A percentile compares a stretch with the other conserved stretches of the same genome.
phyloP scores from a whole-genome alignment of 306 rosid genomes.

The Calophaca sinica region DNA sequence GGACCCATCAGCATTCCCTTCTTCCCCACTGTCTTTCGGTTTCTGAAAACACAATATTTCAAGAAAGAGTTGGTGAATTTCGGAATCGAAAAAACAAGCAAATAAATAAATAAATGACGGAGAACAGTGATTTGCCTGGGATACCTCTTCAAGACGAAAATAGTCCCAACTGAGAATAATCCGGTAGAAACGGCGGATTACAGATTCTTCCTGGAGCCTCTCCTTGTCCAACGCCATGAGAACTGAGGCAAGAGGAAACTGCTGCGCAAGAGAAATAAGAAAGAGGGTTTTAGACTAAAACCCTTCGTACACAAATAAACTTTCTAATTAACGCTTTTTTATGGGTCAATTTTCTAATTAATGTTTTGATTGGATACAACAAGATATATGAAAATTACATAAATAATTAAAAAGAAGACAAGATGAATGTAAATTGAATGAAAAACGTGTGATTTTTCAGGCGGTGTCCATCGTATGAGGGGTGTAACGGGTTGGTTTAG shows the following conservation, averaged over 20 bases:
- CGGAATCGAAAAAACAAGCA: background rate
- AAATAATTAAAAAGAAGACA: too few species aligned
- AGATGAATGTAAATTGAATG: too few species aligned
- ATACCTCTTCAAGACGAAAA: conserved; percentile 57
- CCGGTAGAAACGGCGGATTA: conserved; percentile 70
- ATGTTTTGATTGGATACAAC: too few species aligned
- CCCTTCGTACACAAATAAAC: too few species aligned
- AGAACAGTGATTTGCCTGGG: conserved; percentile 45
- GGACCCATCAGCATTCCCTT: conserved; percentile 38
- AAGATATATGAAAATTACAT: too few species aligned
- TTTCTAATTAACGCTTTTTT: too few species aligned
- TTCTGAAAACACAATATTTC: conserved; percentile 35
- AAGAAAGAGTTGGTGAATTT: background rate
- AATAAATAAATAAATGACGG: background rate
- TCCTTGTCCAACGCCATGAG: conserved; percentile 79
- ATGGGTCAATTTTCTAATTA: too few species aligned
- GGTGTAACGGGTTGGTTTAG: too few species aligned
- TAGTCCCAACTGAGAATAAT: conserved; percentile 84
- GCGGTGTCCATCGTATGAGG: too few species aligned
- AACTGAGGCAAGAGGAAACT: background rate
- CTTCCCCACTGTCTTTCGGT: conserved; percentile 44
- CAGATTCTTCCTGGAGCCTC: conserved; percentile 67
- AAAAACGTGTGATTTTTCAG: too few species aligned
- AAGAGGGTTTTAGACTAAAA: background rate
- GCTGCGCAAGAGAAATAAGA: background rate